A percentile compares a stretch with the other conserved stretches of the same genome.
phyloP scores from a whole-genome alignment of 495 filamentous ascomycete species.

The Astrothelium macrocarpum region DNA sequence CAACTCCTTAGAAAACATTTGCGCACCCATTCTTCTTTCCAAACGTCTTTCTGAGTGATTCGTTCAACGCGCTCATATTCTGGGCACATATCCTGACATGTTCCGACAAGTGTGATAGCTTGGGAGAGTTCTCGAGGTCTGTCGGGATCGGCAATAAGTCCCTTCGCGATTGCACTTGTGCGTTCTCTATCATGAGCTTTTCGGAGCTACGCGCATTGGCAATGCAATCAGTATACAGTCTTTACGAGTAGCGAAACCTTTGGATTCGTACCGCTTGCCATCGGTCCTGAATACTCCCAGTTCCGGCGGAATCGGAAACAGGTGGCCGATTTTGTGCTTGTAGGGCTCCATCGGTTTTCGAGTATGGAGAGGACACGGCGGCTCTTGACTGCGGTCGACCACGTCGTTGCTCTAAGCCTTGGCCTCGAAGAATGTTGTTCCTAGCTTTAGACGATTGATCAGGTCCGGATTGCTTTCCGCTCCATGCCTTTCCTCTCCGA shows the following conservation, averaged over 20 bases:
- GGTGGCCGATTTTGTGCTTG: not conserved
- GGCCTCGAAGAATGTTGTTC: not conserved
- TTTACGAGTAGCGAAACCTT: not conserved
- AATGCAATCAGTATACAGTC: conserved; percentile 12
- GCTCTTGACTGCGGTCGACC: not conserved
- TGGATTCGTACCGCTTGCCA: conserved; percentile 18
- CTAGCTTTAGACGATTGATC: not conserved
- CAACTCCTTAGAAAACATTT: conserved; percentile 6
- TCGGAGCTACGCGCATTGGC: conserved; percentile 38
- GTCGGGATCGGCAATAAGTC: conserved; percentile 81
- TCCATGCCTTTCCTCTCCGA: not conserved
- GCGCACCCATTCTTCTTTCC: conserved; percentile 39
- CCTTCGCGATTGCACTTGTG: conserved; percentile 57
- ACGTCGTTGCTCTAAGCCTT: not conserved
- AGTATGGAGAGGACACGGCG: not conserved
- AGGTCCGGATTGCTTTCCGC: not conserved
- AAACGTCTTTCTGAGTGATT: conserved; percentile 54
- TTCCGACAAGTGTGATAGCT: conserved; percentile 79
- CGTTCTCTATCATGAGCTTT: conserved; percentile 59
- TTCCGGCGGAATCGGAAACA: not conserved
- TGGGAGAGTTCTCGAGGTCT: conserved; percentile 69
- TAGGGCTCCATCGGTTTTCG: not conserved
- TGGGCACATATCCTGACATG: conserved; percentile 89
- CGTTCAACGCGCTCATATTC: conserved; percentile 76
- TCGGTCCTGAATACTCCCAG: conserved; percentile 13